phyloP scores from a whole-genome alignment of 768 basidiomycete species.

The Gymnopilus dilepis region DNA sequence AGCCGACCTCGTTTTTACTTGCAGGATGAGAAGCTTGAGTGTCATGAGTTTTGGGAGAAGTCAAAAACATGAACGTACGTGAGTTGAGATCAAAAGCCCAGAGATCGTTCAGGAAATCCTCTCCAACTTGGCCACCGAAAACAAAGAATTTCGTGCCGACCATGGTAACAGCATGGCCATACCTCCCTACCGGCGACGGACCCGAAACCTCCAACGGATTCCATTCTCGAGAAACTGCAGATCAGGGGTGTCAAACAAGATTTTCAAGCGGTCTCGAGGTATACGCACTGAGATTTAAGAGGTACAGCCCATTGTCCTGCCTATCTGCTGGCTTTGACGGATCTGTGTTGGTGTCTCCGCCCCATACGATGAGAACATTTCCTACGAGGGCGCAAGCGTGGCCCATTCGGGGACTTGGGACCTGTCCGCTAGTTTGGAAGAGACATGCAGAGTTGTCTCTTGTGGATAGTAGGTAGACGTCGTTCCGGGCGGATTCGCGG shows the following conservation, averaged over 20 bases:
- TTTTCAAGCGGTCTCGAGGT: background rate
- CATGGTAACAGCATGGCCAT: constrained; percentile 97
- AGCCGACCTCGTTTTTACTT: constrained; percentile 81
- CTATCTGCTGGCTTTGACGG: constrained; percentile 65
- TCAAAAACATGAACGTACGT: constrained; percentile 53
- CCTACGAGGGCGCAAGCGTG: constrained; percentile 96
- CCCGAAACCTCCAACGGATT: constrained; percentile 83
- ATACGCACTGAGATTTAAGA: constrained; percentile 89
- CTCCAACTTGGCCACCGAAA: constrained; percentile 96
- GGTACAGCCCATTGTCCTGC: constrained; percentile 92
- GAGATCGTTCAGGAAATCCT: constrained; percentile 91
- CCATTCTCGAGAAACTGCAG: constrained; percentile 91
- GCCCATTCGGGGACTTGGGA: constrained; percentile 91
- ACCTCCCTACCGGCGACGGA: constrained; percentile 83
- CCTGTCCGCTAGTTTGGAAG: constrained; percentile 86
- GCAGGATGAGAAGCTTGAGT: constrained; percentile 6
- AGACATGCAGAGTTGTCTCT: constrained; percentile 80
- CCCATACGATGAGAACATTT: constrained; percentile 97
- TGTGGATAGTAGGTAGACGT: constrained; percentile 89
- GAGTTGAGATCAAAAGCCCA: constrained; percentile 97
- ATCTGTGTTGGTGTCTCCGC: constrained; percentile 93
- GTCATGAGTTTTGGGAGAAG: constrained; percentile 2
- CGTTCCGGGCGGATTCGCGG: constrained; percentile 86
- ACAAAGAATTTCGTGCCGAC: constrained; percentile 88
- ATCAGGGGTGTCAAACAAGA: constrained; percentile 5